These are phyloP conservation scores for Herpetomonas samuelpessoai DNA, from an alignment of 208 protist species.

Conservation along the genomic window DNA sequence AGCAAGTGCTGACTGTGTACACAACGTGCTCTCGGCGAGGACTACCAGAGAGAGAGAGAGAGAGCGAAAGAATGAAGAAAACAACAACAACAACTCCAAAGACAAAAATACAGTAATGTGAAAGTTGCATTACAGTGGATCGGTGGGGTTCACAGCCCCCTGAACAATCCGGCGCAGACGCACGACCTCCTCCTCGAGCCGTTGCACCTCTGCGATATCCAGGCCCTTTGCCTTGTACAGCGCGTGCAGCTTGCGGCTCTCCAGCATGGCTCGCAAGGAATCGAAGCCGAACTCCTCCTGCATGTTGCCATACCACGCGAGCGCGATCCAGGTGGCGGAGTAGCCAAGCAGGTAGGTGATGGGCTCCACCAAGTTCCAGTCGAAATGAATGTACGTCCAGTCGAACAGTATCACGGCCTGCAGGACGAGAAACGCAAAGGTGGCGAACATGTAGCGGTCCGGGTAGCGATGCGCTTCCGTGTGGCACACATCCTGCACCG, in stretches of 20 bases:
- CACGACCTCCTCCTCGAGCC: slow-evolving; percentile 41
- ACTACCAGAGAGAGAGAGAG: slow-evolving; percentile 3
- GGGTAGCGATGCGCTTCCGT: slow-evolving; percentile 17
- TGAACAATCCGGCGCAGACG: slow-evolving; percentile 30
- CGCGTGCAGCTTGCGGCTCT: slow-evolving; percentile 5
- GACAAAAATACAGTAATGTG: too few relatives aligned
- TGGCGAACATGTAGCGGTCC: slow-evolving; percentile 19
- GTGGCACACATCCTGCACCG: slow-evolving; percentile 31
- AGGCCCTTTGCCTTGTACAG: slow-evolving; percentile 30
- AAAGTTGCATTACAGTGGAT: not conserved
- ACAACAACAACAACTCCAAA: slow-evolving; percentile 6
- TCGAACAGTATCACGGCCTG: slow-evolving; percentile 60
- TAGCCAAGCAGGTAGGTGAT: slow-evolving; percentile 86
- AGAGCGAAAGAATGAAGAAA: slow-evolving; percentile 13
- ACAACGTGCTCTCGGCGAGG: not conserved
- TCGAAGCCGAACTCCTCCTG: slow-evolving; percentile 55
- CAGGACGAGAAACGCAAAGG: slow-evolving; percentile 44
- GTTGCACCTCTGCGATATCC: slow-evolving; percentile 25
- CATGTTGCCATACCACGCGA: slow-evolving; percentile 60
- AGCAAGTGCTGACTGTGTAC: not conserved
- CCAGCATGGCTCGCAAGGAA: slow-evolving; percentile 26
- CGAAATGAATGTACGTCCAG: slow-evolving; percentile 84
- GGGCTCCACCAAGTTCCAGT: slow-evolving; percentile 88
- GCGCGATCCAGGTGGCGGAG: slow-evolving; percentile 61
- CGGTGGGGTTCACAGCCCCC: slow-evolving; percentile 30